These are phyloP conservation scores for Rhynchospora tenuis DNA, from an alignment of 176 grass and related monocot genomes.

Conservation along the genomic window DNA sequence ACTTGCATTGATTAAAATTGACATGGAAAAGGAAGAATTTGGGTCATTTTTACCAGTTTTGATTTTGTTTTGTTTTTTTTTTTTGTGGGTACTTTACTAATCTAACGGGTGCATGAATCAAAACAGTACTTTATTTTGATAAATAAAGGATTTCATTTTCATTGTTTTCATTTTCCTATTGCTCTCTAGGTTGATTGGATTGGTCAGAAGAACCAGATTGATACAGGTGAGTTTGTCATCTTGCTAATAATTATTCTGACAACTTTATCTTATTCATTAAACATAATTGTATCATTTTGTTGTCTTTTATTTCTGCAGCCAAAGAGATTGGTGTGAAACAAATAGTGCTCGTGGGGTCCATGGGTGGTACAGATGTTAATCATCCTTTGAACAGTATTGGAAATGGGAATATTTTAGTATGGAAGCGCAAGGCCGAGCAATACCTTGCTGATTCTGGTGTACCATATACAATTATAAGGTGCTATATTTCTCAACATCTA, in stretches of 20 bases:
- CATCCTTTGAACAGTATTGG: slow-evolving; percentile 78
- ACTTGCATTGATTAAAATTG: not conserved
- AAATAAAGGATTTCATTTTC: not conserved
- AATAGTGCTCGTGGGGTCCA: slow-evolving; percentile 79
- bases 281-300: slow-evolving; percentile 13
- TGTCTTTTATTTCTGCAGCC: slow-evolving; percentile 32
- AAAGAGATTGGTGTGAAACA: slow-evolving; percentile 70
- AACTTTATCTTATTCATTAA: not conserved
- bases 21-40: not conserved
- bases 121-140: not conserved
- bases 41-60: not conserved
- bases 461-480: slow-evolving; percentile 96
- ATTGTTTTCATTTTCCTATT: not conserved
- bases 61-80: not conserved
- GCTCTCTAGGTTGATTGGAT: slow-evolving; percentile 82
- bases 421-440: slow-evolving; percentile 89
- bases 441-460: slow-evolving; percentile 77
- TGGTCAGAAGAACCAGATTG: slow-evolving; percentile 95
- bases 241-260: not conserved
- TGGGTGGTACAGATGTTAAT: slow-evolving; percentile 89
- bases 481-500: not conserved
- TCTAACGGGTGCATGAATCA: not conserved
- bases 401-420: slow-evolving; percentile 83
- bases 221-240: slow-evolving; percentile 46
- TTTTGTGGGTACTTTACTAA: not conserved